Evolutionary conservation across 129 eudicot genomes (phyloP).

Genomic region (Chrysanthemum lavandulifolium): DNA sequence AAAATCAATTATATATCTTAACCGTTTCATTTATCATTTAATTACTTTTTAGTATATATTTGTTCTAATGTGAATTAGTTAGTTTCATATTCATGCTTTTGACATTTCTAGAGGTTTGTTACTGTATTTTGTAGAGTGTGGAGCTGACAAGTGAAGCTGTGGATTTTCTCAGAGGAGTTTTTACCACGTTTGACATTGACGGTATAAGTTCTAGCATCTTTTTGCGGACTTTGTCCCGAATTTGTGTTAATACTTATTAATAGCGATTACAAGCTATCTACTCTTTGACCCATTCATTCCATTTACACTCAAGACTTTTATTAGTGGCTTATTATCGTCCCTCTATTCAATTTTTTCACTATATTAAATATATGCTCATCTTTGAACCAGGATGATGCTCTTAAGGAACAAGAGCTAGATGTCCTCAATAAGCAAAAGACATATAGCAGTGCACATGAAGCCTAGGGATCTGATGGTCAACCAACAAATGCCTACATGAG

Average conservation of each 20-base stretch:
- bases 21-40: too few species aligned
- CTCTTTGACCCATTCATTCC: too few species aligned
- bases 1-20: too few species aligned
- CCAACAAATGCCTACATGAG: too few species aligned
- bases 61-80: conserved; percentile 3
- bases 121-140: conserved; percentile 66
- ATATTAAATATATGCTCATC: conserved; percentile 11
- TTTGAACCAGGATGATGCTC: conserved; percentile 72
- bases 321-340: not conserved
- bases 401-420: conserved; percentile 55
- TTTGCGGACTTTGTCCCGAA: not conserved
- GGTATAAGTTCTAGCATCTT: conserved; percentile 52
- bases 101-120: conserved; percentile 7
- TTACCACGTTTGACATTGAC: conserved; percentile 64
- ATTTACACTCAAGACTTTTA: not conserved
- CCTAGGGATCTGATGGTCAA: too few species aligned
- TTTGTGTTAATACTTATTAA: too few species aligned
- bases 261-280: too few species aligned
- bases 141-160: conserved; percentile 89
- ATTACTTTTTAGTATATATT: too few species aligned
- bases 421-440: too few species aligned
- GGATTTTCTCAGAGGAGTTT: conserved; percentile 68
- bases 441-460: too few species aligned
- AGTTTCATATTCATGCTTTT: conserved; percentile 6
- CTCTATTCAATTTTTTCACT: not conserved